Evolutionary conservation across 371 early-diverging fungal genomes (phyloP), one percentile per base, ranked within the genome.

Genomic region (Mucor irregularis): DNA sequence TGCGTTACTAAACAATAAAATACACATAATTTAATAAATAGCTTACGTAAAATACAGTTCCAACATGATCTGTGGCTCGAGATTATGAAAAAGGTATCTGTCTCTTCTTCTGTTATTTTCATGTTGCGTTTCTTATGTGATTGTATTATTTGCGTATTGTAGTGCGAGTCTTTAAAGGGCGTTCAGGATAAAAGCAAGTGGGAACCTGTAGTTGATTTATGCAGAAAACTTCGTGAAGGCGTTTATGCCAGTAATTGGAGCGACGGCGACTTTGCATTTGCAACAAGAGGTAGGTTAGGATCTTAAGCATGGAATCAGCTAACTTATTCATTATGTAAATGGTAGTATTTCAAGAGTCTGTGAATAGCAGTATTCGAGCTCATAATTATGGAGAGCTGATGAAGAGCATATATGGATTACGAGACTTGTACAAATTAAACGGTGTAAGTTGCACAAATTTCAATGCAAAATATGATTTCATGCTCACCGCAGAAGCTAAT

Each of bases 161-260:
- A 49, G 6, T 8, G 17, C 1, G n/a, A 49, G 9, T 37, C n/a
- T n/a, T n/a, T 61, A 19, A 28, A 45, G 11, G 37, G 50, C 30
- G 24, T 10, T 5, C 8, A 37, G 2, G 35, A 46, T 25, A 51
- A 42, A 26, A 54, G 56, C 22, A 34, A 39, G 31, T 68, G 68
- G 68, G 50, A 51, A 2, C 7, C 53, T 4, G 4, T 61, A 10
- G 64, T 68, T 0, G 24, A 22, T 43, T 34, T 47, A 1, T 43
- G 60, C 5, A 48, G 68, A 34, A 64, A 61, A 30, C 49, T 68
- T 16, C 56, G 68, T 22, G 68, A 68, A 49, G 68, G 58, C 21
- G 31, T 64, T 5, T 61, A 47, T 49, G 53, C 64, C 1, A 49
- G 58, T 21, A 10, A 56, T n/a, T 57, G 58, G 57, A 61, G 52